Evolutionary conservation across 2,329 filamentous ascomycete species (phyloP).

Genomic region (Pestalotiopsis sp.): DNA sequence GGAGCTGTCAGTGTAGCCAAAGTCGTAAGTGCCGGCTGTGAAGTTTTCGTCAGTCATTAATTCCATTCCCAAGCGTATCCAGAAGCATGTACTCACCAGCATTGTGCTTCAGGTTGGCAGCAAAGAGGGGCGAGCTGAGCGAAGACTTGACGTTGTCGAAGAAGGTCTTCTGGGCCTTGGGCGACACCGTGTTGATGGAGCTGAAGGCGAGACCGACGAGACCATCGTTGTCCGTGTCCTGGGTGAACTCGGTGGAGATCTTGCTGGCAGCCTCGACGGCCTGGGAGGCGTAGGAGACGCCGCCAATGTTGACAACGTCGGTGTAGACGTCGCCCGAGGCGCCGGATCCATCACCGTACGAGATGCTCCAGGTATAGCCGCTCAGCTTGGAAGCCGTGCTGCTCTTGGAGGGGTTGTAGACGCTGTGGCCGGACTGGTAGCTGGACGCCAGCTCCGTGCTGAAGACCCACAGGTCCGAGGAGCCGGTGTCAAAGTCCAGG

Average conservation of each 20-base stretch:
- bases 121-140: constrained; percentile 22
- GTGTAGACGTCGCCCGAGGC: constrained; percentile 29
- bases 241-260: constrained; percentile 22
- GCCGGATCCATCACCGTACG: constrained; percentile 20
- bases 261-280: constrained; percentile 20
- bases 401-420: constrained; percentile 19
- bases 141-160: constrained; percentile 19
- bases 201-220: constrained; percentile 24
- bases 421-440: constrained; percentile 17
- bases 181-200: constrained; percentile 18
- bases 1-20: constrained; percentile 54
- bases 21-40: constrained; percentile 36
- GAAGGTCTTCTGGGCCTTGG: constrained; percentile 18
- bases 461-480: constrained; percentile 25
- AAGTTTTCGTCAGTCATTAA: constrained; percentile 3
- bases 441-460: constrained; percentile 14
- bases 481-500: constrained; percentile 25
- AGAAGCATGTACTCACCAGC: background rate
- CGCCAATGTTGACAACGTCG: constrained; percentile 19
- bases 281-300: constrained; percentile 17
- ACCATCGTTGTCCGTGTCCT: constrained; percentile 20
- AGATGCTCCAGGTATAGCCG: constrained; percentile 20
- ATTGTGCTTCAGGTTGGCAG: constrained; percentile 22
- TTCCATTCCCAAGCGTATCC: background rate
- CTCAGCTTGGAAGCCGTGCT: constrained; percentile 17